Percentiles rank a stretch among this genome's conserved stretches.
Evolutionary conservation across 441 rosid genomes (phyloP).

Genomic region (Populus hybrid): DNA sequence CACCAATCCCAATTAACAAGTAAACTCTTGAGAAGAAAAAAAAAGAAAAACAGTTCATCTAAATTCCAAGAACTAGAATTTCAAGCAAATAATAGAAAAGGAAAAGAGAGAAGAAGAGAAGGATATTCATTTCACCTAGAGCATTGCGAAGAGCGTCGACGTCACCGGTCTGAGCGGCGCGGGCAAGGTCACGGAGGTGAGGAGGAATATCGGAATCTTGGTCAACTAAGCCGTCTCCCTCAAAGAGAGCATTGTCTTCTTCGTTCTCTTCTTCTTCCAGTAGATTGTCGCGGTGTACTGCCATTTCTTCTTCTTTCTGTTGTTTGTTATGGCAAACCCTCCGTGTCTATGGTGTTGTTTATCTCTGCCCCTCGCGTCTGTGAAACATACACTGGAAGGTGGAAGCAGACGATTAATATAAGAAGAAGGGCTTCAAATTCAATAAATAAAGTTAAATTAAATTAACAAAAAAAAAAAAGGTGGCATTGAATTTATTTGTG

Average conservation of each 20-base stretch:
- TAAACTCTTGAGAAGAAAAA: too few species aligned
- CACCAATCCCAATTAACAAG: too few species aligned
- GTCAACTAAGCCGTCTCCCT: constrained; percentile 45
- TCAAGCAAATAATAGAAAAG: too few species aligned
- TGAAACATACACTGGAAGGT: not conserved
- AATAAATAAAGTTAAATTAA: too few species aligned
- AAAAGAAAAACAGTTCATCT: too few species aligned
- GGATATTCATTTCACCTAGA: constrained; percentile 39
- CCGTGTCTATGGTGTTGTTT: not conserved
- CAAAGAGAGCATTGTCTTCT: constrained; percentile 61
- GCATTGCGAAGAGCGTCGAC: constrained; percentile 60
- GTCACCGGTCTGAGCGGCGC: constrained; percentile 64
- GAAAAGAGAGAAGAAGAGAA: not conserved
- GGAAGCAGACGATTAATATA: too few species aligned
- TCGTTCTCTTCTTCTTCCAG: constrained; percentile 73
- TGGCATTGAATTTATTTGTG: too few species aligned
- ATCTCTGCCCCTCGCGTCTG: not conserved
- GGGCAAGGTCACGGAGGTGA: constrained; percentile 65
- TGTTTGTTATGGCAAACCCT: not conserved
- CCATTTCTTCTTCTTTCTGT: constrained; percentile 39
- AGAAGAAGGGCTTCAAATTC: too few species aligned
- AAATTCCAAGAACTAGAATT: too few species aligned
- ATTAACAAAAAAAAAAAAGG: too few species aligned
- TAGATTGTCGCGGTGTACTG: constrained; percentile 72
- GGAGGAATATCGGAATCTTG: constrained; percentile 54